phyloP scores from a whole-genome alignment of 2,329 filamentous ascomycete genomes.

The Thelonectria blattea region DNA sequence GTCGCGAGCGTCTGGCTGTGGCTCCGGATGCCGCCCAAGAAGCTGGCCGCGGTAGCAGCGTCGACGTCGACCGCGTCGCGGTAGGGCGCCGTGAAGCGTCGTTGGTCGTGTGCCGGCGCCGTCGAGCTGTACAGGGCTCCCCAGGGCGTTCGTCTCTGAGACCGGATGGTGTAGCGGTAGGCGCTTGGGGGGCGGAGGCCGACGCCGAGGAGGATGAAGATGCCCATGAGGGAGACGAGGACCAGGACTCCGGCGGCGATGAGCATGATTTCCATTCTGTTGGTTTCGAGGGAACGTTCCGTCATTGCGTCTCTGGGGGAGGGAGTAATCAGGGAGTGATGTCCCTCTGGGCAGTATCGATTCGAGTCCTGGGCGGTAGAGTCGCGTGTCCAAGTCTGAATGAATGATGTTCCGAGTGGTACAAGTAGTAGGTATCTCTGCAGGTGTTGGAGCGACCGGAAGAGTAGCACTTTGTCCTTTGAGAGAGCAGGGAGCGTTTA shows the following conservation, averaged over 20 bases:
- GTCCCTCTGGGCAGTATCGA: no score
- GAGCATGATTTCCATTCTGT: slow-evolving; percentile 43
- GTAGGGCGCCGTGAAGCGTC: slow-evolving; percentile 16
- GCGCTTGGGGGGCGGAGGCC: slow-evolving; percentile 26
- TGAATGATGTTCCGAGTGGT: slow-evolving; percentile 1
- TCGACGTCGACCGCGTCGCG: slow-evolving; percentile 18
- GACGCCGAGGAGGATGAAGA: slow-evolving; percentile 41
- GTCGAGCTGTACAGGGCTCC: slow-evolving; percentile 24
- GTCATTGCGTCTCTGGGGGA: slow-evolving; percentile 30
- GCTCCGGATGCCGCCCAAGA: slow-evolving; percentile 36
- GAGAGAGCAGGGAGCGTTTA: not conserved
- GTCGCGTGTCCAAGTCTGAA: not conserved
- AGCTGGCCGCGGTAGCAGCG: slow-evolving; percentile 18
- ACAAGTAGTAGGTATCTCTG: slow-evolving; percentile 17
- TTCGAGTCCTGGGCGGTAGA: not conserved
- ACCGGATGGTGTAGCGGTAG: slow-evolving; percentile 26
- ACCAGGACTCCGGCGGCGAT: slow-evolving; percentile 43
- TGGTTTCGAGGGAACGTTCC: slow-evolving; percentile 37
- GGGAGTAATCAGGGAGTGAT: no score
- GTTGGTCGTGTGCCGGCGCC: slow-evolving; percentile 21
- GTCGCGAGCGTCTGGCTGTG: slow-evolving; percentile 36
- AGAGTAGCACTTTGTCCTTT: not conserved
- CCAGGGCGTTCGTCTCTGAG: slow-evolving; percentile 29
- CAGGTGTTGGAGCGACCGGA: slow-evolving; percentile 6
- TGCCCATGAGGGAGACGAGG: slow-evolving; percentile 41